Conservation (phyloP, 2,329 filamentous ascomycete species). For the Elsinoe perseae region DNA sequence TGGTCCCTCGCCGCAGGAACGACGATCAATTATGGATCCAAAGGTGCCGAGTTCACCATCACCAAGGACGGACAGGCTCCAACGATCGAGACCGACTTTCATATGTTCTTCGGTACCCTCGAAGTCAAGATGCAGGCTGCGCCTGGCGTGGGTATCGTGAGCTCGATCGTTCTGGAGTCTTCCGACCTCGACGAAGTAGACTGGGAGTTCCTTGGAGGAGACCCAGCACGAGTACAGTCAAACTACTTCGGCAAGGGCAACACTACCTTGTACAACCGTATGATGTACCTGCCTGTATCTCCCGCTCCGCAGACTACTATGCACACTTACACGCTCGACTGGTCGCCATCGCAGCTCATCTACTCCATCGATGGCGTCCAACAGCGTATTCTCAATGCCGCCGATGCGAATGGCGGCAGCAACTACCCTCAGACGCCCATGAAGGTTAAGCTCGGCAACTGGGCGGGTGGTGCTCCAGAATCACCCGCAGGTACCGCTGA, state of each 20-base stretch:
- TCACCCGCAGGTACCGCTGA: slow-evolving; percentile 51
- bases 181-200: slow-evolving; percentile 82
- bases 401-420: slow-evolving; percentile 54
- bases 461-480: slow-evolving; percentile 42
- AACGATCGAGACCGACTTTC: slow-evolving; percentile 70
- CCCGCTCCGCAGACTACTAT: slow-evolving; percentile 48
- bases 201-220: slow-evolving; percentile 69
- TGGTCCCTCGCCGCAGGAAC: slow-evolving; percentile 58
- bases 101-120: slow-evolving; percentile 75
- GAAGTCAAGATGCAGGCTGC: slow-evolving; percentile 72
- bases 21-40: slow-evolving; percentile 51
- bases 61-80: slow-evolving; percentile 63
- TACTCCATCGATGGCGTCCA: slow-evolving; percentile 63
- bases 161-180: slow-evolving; percentile 71
- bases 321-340: slow-evolving; percentile 66
- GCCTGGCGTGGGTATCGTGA: slow-evolving; percentile 65
- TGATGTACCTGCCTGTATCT: slow-evolving; percentile 52
- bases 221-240: slow-evolving; percentile 54
- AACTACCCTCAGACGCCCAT: slow-evolving; percentile 78
- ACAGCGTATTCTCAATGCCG: slow-evolving; percentile 61
- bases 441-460: slow-evolving; percentile 51
- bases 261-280: slow-evolving; percentile 63
- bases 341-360: slow-evolving; percentile 59
- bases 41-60: slow-evolving; percentile 66
- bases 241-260: slow-evolving; percentile 74